A percentile compares a stretch with the other conserved stretches of the same genome.
These are phyloP conservation scores for Citrus maxima DNA, from an alignment of 345 rosid species.

Conservation along the genomic window DNA sequence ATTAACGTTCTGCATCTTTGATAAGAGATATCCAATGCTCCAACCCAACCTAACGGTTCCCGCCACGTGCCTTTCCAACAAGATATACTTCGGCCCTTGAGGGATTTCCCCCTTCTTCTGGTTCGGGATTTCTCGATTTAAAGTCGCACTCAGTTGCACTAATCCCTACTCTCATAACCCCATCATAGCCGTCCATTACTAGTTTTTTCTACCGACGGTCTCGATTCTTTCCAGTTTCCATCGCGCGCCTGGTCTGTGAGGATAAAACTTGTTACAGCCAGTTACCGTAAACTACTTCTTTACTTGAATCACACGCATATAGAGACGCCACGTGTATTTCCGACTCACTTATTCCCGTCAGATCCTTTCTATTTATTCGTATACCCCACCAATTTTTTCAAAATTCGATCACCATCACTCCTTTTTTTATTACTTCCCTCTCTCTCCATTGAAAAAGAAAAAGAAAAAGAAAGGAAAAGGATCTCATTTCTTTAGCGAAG, in stretches of 20 bases:
- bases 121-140: not conserved
- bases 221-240: not conserved
- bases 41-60: not conserved
- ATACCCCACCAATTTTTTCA: slow-evolving; percentile 13
- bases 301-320: not conserved
- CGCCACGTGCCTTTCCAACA: slow-evolving; percentile 12
- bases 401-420: slow-evolving; percentile 27
- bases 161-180: slow-evolving; percentile 3
- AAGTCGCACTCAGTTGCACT: not conserved
- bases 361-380: slow-evolving; percentile 20
- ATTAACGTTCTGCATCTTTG: slow-evolving; percentile 1
- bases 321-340: slow-evolving; percentile 23
- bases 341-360: slow-evolving; percentile 13
- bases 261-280: not conserved
- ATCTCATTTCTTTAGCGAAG: slow-evolving; percentile 13
- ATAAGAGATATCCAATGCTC: slow-evolving; percentile 4
- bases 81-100: not conserved
- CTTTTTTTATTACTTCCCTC: slow-evolving; percentile 11
- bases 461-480: not conserved
- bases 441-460: too few species aligned
- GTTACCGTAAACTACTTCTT: not conserved
- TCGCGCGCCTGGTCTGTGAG: not conserved
- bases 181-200: not conserved
- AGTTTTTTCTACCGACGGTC: not conserved
- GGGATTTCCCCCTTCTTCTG: not conserved